These are phyloP conservation scores for Pisolithus marmoratus DNA, from an alignment of 768 basidiomycete genomes.

Conservation along the genomic window DNA sequence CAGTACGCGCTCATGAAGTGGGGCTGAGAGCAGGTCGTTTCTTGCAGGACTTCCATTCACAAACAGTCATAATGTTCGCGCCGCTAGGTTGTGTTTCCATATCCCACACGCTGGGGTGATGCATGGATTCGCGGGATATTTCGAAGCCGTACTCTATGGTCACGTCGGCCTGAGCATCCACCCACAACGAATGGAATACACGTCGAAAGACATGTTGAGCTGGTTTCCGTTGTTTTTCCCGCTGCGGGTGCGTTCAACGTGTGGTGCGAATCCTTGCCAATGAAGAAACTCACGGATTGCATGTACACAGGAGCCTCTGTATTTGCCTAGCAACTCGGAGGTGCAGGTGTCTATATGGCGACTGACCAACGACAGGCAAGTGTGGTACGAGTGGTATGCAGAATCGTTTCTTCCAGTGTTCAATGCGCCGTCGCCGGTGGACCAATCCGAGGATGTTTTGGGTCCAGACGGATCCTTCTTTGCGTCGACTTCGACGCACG, in stretches of 20 bases:
- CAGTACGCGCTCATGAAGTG: not conserved
- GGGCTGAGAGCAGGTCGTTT: slow-evolving; percentile 6
- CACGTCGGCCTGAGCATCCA: slow-evolving; percentile 91
- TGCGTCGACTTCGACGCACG: slow-evolving; percentile 23
- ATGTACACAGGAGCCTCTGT: slow-evolving; percentile 73
- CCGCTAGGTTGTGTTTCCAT: slow-evolving; percentile 79
- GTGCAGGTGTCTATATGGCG: slow-evolving; percentile 94
- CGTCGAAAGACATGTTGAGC: slow-evolving; percentile 96
- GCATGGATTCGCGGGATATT: slow-evolving; percentile 95
- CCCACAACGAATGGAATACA: slow-evolving; percentile 75
- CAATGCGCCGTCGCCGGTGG: slow-evolving; percentile 21
- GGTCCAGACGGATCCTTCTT: slow-evolving; percentile 16
- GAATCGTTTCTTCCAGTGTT: slow-evolving; percentile 84
- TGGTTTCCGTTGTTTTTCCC: slow-evolving; percentile 99
- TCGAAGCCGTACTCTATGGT: slow-evolving; percentile 91
- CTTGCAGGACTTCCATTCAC: slow-evolving; percentile 87
- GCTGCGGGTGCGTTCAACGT: slow-evolving; percentile 61
- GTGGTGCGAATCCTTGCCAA: slow-evolving; percentile 1
- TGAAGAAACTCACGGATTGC: not conserved
- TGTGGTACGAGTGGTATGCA: slow-evolving; percentile 99
- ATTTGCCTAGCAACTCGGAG: slow-evolving; percentile 88
- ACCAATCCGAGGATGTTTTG: slow-evolving; percentile 12
- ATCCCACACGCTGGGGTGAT: slow-evolving; percentile 92
- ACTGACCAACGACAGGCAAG: slow-evolving; percentile 77
- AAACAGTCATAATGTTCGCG: slow-evolving; percentile 92